Conservation (phyloP, 2,329 filamentous ascomycete species). For the Rhexocercosporidium sp. region DNA sequence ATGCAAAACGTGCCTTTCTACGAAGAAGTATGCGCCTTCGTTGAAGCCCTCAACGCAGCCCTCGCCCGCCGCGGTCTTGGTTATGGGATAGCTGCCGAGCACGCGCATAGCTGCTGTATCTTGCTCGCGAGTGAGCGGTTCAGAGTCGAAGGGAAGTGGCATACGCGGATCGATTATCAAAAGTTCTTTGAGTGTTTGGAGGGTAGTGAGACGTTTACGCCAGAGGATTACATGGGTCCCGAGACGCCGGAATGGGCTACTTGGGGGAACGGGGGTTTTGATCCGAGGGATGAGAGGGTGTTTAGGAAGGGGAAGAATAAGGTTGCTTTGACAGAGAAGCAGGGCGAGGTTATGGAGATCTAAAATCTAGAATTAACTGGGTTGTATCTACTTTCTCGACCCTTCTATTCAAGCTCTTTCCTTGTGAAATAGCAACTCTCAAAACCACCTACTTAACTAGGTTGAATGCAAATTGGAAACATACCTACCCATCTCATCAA, state of each 20-base stretch:
- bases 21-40: conserved; percentile 85
- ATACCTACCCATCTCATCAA: no score
- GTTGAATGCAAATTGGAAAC: no score
- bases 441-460: no score
- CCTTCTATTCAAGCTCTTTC: no score
- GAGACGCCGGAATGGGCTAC: conserved; percentile 92
- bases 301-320: conserved; percentile 76
- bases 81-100: conserved; percentile 94
- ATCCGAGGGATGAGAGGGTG: conserved; percentile 86
- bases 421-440: neutral
- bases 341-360: conserved; percentile 27
- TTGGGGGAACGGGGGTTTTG: conserved; percentile 94
- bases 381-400: neutral
- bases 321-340: conserved; percentile 32
- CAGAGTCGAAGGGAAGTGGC: conserved; percentile 78
- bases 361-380: no score
- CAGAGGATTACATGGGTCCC: conserved; percentile 88
- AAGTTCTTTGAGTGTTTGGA: conserved; percentile 87
- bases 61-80: conserved; percentile 72
- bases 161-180: conserved; percentile 89
- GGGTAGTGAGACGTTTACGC: conserved; percentile 70
- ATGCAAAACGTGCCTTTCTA: conserved; percentile 99
- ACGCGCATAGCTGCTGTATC: conserved; percentile 93
- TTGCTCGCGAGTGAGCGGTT: conserved; percentile 85
- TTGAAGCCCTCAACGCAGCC: conserved; percentile 72